Base-by-base conservation (phyloP, 257 asterid genomes). In the Solanum dulcamara region DNA sequence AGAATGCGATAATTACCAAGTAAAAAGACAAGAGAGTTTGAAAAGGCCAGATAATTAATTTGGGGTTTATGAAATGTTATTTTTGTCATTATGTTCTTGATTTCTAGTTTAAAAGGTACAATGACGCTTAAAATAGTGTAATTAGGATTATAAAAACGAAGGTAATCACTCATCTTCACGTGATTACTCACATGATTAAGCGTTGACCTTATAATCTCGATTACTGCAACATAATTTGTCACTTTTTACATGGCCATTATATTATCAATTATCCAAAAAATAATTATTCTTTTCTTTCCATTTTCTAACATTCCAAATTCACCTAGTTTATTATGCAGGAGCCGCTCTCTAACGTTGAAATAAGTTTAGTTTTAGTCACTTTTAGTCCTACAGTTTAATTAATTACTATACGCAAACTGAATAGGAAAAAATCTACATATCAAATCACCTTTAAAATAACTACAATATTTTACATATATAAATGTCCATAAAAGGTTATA, bases 201-300 rank as follows among this genome's bases (percentile, higher is more conserved):
- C 40, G 86, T 89, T 85, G 89, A 85, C 86, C 38, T 74, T 44
- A 85, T 38, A 6, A 38, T 84, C 86, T 75, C 26, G 1, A 75
- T 26, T 26, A 14, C 18, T 14, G 62, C 3, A 44, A 44, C 57
- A 44, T 26, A 33, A 46, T 46, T 28, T 1, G 3, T 77, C 42
- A 46, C 81, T 14, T 74, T 77, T 48, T 46, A 17, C 82, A 77
- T 46, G 26, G 17, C 4, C 28, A 17, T 77, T 28, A 77, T 28
- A 42, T 44, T 42, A n/a, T n/a, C n/a, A 4, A 26, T 14, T 42
- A 75, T 24, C 81, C 55, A 40, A 37, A n/a, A n/a, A n/a, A n/a
- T n/a, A n/a, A n/a, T n/a, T n/a, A n/a, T n/a, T 14, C 32, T 28
- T 42, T 14, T 42, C 20, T 24, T 42, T 0, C 38, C n/a, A 75